These are phyloP conservation scores for Neopestalotiopsis clavispora DNA, from an alignment of 2,329 filamentous ascomycete species.

Conservation along the genomic window DNA sequence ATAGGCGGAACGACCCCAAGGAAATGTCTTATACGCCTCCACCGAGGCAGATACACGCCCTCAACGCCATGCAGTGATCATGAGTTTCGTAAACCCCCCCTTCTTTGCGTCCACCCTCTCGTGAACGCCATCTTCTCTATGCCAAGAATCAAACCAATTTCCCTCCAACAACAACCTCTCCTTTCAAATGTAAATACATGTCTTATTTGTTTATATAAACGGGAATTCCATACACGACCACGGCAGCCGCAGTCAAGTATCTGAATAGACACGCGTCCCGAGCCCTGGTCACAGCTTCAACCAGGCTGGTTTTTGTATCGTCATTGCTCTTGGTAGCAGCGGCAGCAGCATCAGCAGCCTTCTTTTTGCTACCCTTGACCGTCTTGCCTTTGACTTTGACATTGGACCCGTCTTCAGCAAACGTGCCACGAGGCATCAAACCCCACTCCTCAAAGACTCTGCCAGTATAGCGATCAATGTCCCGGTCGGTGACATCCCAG, in stretches of 20 bases:
- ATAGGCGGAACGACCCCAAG: too few relatives aligned
- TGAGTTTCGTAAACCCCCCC: neutral
- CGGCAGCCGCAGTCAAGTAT: conserved; percentile 92
- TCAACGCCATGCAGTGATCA: conserved; percentile 2
- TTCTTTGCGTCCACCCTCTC: neutral
- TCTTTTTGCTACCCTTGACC: conserved; percentile 32
- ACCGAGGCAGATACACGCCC: neutral
- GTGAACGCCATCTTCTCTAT: neutral
- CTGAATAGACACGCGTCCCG: conserved; percentile 81
- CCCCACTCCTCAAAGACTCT: conserved; percentile 87
- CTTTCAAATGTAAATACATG: neutral
- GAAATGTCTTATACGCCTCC: too few relatives aligned
- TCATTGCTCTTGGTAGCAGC: conserved; percentile 34
- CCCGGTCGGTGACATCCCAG: conserved; percentile 97
- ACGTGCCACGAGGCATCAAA: conserved; percentile 59
- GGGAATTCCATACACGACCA: conserved; percentile 93
- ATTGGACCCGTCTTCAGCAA: conserved; percentile 35
- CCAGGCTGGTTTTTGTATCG: conserved; percentile 57
- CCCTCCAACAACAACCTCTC: neutral
- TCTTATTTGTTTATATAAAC: conserved; percentile 68
- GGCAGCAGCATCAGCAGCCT: too few relatives aligned
- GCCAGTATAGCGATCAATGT: conserved; percentile 91
- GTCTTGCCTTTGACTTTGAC: conserved; percentile 30
- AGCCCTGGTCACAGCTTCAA: conserved; percentile 80
- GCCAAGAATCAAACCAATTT: neutral